These are phyloP conservation scores for Chaetomium strumarium DNA, from an alignment of 2,329 filamentous ascomycete genomes.

Conservation along the genomic window DNA sequence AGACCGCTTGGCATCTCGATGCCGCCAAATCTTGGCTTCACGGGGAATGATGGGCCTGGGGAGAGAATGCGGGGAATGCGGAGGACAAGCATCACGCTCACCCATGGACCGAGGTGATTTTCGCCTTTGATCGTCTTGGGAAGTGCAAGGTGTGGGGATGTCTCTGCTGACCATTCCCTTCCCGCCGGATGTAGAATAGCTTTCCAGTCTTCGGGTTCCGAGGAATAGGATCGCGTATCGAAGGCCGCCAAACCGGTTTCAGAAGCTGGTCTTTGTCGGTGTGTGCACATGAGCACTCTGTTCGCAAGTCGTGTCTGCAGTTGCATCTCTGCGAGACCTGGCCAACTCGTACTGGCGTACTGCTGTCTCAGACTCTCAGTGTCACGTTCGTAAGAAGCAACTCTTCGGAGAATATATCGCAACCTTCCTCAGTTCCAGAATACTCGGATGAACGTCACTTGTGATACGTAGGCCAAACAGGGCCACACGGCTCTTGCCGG, in stretches of 20 bases:
- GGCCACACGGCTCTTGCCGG: conserved; percentile 8
- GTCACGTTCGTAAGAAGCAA: no score
- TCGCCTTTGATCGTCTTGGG: conserved; percentile 2
- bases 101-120: background rate
- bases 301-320: background rate
- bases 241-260: conserved; percentile 5
- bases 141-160: conserved; percentile 1
- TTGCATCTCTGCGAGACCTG: background rate
- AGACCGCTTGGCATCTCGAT: no score
- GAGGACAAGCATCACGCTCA: background rate
- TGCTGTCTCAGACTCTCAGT: no score
- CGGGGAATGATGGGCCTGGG: background rate
- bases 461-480: background rate
- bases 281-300: no score
- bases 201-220: background rate
- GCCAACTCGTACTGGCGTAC: no score
- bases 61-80: conserved; percentile 9
- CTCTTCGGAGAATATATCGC: no score
- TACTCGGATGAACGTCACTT: background rate
- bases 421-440: no score
- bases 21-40: conserved; percentile 2
- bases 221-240: background rate
- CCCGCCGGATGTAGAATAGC: background rate
- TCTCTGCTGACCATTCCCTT: no score
- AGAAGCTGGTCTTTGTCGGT: no score